Evolutionary conservation across 2,329 filamentous ascomycete genomes (phyloP), one percentile per base, ranked within the genome.

Genomic region (Gliomastix tumulicola): DNA sequence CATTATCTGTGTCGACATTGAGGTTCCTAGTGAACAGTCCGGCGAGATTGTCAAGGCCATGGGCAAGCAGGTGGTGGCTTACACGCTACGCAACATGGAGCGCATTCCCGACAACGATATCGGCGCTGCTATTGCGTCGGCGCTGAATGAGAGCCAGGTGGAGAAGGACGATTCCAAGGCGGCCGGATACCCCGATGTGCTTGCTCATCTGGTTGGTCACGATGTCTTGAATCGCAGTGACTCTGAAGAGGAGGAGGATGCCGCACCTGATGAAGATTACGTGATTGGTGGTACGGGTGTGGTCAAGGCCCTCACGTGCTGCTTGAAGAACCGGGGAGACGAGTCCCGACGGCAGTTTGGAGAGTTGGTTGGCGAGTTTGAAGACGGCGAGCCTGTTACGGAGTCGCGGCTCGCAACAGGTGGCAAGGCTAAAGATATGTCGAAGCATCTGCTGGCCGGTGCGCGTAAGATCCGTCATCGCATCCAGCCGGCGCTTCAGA

Each of bases 261-360:
- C 80, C 10, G 83, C 88, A 7, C 85, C 88, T 0, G 88, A 95
- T 46, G 84, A 94, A 40, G 88, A 96, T 57, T 97, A 97, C 59
- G 88, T 97, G 31, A 92, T 97, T 50, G 89, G 90, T 16, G 90
- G 90, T 13, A 95, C 88, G 1, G 92, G 90, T 19, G 88, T 98
- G 3, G 90, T 94, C 34, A 96, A 95, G 62, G 92, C 92, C 5
- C 69, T 98, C 32, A 82, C 87, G 37, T 94, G 94, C 50, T 95
- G 89, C 51, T 68, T 98, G 34, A 82, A 88, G 48, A 94, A 94
- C 54, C 79, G 85, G 41, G 57, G 59, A 5, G 73, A 81, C 36
- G 80, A 83, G 37, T 76, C 76, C 21, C 65, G 75, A 44, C 56
- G 68, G 35, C 64, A 67, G 33, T 72, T 70, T 12, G 65, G 63